Conservation (phyloP, 352 stramenopile species). For the Globisporangium canariense region DNA sequence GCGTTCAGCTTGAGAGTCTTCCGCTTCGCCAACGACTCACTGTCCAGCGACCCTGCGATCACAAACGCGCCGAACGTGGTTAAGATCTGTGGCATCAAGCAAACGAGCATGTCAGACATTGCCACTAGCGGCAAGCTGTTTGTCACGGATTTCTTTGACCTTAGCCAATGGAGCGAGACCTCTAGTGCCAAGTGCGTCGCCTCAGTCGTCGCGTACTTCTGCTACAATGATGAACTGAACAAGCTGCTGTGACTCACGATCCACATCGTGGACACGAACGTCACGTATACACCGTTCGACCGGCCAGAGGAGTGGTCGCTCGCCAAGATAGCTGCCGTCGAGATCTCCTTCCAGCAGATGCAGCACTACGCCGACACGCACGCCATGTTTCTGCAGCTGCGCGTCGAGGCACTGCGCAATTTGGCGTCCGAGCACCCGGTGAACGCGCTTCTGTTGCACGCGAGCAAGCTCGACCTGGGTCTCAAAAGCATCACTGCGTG, state of each 20-base stretch:
- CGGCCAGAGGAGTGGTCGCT: slow-evolving; percentile 37
- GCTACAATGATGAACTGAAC: slow-evolving; percentile 17
- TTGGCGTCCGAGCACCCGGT: slow-evolving; percentile 34
- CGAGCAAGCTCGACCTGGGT: slow-evolving; percentile 37
- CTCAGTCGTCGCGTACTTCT: slow-evolving; percentile 40
- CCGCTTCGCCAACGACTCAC: slow-evolving; percentile 5
- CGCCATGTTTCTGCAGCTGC: slow-evolving; percentile 41
- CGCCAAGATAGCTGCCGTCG: slow-evolving; percentile 44
- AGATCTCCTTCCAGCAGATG: slow-evolving; percentile 47
- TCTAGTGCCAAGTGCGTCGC: slow-evolving; percentile 31
- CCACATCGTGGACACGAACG: slow-evolving; percentile 28
- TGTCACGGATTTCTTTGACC: slow-evolving; percentile 29
- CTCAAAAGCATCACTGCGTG: slow-evolving; percentile 32
- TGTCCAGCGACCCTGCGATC: slow-evolving; percentile 24
- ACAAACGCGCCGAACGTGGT: slow-evolving; percentile 21
- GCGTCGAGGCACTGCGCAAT: slow-evolving; percentile 35
- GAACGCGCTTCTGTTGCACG: slow-evolving; percentile 28
- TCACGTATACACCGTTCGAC: slow-evolving; percentile 48
- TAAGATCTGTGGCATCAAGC: slow-evolving; percentile 24
- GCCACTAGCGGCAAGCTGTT: slow-evolving; percentile 25
- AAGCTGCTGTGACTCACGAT: slow-evolving; percentile 40
- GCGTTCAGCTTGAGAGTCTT: slow-evolving; percentile 33
- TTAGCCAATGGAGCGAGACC: slow-evolving; percentile 28
- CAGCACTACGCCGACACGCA: slow-evolving; percentile 53
- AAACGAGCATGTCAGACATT: slow-evolving; percentile 19